Conservation (phyloP, 805 yeast species). For the Pichia pseudocactophila region DNA sequence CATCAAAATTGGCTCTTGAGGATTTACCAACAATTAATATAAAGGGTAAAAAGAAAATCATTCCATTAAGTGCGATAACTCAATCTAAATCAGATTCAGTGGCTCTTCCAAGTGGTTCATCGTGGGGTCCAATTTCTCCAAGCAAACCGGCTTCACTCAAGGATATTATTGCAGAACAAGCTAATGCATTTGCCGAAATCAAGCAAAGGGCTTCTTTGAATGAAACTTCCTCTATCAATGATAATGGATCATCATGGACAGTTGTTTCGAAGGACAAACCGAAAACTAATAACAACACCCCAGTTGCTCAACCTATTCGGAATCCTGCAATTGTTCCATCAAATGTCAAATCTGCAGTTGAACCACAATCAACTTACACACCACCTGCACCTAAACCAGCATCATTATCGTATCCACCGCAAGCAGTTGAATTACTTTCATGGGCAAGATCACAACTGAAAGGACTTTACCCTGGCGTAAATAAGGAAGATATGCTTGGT, state of each 20-base stretch:
- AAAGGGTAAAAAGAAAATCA: conserved; percentile 6
- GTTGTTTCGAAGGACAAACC: conserved; percentile 31
- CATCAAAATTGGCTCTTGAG: conserved; percentile 16
- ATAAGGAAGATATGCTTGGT: conserved; percentile 68
- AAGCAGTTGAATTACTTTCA: conserved; percentile 52
- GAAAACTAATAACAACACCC: conserved; percentile 15
- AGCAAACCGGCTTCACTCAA: conserved; percentile 39
- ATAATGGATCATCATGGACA: conserved; percentile 25
- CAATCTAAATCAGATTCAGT: conserved; percentile 10
- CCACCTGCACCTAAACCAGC: conserved; percentile 19
- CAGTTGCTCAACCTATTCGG: neutral
- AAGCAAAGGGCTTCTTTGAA: conserved; percentile 18
- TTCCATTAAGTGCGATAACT: conserved; percentile 8
- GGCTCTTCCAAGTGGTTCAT: conserved; percentile 33
- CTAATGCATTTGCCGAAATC: conserved; percentile 15
- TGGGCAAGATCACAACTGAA: conserved; percentile 68
- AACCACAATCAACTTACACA: conserved; percentile 20
- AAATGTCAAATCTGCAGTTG: conserved; percentile 27
- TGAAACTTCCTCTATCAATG: conserved; percentile 12
- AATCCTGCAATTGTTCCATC: conserved; percentile 24
- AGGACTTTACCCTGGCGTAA: conserved; percentile 65
- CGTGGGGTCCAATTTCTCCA: conserved; percentile 30
- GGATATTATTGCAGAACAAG: conserved; percentile 39
- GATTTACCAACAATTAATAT: conserved; percentile 7
- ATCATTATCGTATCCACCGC: conserved; percentile 4